Conservation (phyloP, 345 rosid genomes). For the Lepidium aucheri region DNA sequence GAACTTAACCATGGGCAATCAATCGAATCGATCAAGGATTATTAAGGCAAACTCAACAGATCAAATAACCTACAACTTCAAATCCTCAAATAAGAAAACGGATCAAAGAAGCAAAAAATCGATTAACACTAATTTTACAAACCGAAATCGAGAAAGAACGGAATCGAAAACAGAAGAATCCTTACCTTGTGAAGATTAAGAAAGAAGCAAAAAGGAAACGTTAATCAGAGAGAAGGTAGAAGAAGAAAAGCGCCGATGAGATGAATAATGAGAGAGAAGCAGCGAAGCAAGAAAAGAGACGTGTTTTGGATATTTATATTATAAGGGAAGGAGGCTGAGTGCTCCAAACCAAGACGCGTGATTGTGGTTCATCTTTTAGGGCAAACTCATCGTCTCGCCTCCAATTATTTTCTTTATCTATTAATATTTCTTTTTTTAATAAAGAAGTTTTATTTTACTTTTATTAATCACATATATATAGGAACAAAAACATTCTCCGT, state of each 20-base stretch:
- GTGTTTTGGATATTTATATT: background rate
- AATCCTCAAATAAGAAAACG: no score
- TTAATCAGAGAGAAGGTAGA: background rate
- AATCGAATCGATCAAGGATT: background rate
- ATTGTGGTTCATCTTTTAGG: conserved; percentile 11
- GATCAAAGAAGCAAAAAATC: no score
- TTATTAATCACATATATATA: background rate
- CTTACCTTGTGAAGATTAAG: background rate
- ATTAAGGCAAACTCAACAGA: background rate
- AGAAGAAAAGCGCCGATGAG: background rate
- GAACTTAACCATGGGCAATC: background rate
- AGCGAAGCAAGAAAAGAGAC: background rate
- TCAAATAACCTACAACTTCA: background rate
- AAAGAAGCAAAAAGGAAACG: background rate
- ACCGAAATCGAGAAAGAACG: background rate
- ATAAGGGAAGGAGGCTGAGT: conserved; percentile 6
- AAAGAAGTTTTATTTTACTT: background rate
- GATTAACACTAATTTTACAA: background rate
- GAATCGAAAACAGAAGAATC: background rate
- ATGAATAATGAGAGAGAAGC: background rate
- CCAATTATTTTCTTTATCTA: background rate
- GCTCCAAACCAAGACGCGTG: conserved; percentile 6
- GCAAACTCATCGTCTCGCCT: conserved; percentile 12
- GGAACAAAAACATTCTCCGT: no score
- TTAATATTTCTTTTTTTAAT: background rate